Evolutionary conservation across 192 early-diverging fungal genomes (phyloP), one percentile per base, ranked within the genome.

Genomic region (Coemansia erecta): DNA sequence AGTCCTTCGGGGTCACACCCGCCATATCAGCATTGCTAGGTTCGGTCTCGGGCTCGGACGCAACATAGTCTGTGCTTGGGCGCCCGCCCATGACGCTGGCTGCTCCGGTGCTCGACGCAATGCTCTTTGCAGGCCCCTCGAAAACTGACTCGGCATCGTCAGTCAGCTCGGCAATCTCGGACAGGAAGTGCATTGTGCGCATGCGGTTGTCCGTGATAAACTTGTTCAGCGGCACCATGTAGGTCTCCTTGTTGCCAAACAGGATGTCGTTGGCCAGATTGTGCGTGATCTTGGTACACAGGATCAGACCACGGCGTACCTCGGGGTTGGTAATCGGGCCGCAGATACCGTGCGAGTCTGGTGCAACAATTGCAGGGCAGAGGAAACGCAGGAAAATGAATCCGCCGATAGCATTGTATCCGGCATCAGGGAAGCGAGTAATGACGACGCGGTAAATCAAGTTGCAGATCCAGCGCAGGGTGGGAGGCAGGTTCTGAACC

Each of bases 301-400:
- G 77, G 42, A 98, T 70, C 44, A 95, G 74, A 40, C 95, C 94
- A 56, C 96, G 87, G 18, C 90, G 84, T 43, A 95, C 77, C 31
- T 93, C 89, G 40, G 87, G 84, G 45, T 77, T 70, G 28, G 82
- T 77, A 24, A 87, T 83, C 28, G 84, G 77, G 13, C 77, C 64
- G 52, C 93, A 73, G 28, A 97, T 76, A 4, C 87, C 89, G 63
- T 91, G 89, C 11, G 81, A 71, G 66, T 95, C 93, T 13, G 96
- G 96, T 6, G 93, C 85, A 6, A 94, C 93, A 68, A 98, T 97
- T 8, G 91, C 92, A 3, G 95, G 96, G 63, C 93, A 94, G 58
- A 97, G 84, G 85, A 97, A 95, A 9, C 96, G 88, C 66, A 98
- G 74, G 67, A 98, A 98, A 58, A 98, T 84, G 48, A 97, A 97